phyloP scores from a whole-genome alignment of 352 stramenopile genomes.

The Thraustochytrium sp. region DNA sequence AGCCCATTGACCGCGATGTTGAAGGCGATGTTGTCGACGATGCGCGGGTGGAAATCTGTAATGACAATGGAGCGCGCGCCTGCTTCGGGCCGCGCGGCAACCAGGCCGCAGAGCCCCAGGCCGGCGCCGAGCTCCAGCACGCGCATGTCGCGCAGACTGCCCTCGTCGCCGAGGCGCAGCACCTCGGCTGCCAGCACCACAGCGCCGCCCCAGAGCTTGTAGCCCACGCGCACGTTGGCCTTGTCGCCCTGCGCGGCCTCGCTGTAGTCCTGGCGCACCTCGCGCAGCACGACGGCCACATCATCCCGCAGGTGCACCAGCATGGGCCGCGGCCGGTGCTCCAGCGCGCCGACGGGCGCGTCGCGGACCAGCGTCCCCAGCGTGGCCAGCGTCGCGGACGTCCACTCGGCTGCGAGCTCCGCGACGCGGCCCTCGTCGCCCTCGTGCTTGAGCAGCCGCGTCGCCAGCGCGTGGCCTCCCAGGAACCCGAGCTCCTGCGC shows the following conservation, averaged over 20 bases:
- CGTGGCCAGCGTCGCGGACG: background rate
- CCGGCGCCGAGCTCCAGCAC: conserved; percentile 41
- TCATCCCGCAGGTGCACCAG: background rate
- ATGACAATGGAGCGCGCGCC: background rate
- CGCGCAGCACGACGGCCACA: background rate
- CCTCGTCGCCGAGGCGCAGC: background rate
- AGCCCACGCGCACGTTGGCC: conserved; percentile 30
- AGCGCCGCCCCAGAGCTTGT: conserved; percentile 27
- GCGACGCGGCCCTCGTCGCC: background rate
- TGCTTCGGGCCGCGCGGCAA: background rate
- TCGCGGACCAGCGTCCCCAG: background rate
- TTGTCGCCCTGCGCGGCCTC: background rate
- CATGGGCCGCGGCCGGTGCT: conserved; percentile 6
- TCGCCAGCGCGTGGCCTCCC: background rate
- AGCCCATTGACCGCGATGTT: conserved; percentile 13
- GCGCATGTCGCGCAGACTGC: background rate
- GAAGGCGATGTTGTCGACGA: conserved; percentile 7
- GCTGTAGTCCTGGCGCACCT: conserved; percentile 10
- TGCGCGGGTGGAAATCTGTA: conserved; percentile 31
- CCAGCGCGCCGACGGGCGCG: conserved; percentile 1
- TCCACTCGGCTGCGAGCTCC: background rate
- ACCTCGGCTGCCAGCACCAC: background rate
- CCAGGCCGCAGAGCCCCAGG: conserved; percentile 30
- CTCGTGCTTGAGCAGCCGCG: background rate
- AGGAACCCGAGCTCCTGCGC: background rate